phyloP scores from a whole-genome alignment of 257 asterid genomes.

The Voacanga thouarsii region DNA sequence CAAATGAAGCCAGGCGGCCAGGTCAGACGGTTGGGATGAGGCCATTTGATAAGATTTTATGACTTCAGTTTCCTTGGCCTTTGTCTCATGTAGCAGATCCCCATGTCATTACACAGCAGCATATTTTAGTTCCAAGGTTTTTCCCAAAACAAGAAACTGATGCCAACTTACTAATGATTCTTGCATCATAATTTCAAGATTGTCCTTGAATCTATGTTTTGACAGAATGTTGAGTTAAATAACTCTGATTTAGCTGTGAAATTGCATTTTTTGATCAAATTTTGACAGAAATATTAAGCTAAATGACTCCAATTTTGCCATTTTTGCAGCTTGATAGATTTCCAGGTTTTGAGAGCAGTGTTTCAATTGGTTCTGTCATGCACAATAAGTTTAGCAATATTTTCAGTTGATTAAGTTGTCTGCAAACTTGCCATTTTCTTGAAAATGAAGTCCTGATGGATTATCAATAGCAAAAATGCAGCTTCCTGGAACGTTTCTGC shows the following conservation, averaged over 20 bases:
- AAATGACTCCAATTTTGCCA: background rate
- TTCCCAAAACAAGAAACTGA: background rate
- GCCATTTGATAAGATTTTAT: conserved; percentile 28
- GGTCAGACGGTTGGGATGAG: conserved; percentile 26
- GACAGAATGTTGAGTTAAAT: background rate
- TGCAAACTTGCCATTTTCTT: background rate
- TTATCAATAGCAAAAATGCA: background rate
- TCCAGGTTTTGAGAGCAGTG: background rate
- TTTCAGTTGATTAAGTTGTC: background rate
- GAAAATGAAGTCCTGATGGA: background rate
- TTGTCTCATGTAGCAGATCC: background rate
- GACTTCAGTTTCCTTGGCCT: conserved; percentile 4
- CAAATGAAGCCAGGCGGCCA: conserved; percentile 47
- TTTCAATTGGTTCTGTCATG: background rate
- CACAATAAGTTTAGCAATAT: background rate
- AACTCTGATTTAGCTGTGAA: background rate
- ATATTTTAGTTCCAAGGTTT: background rate
- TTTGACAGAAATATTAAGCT: background rate
- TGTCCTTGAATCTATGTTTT: background rate
- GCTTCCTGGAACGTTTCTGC: background rate
- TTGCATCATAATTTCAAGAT: background rate
- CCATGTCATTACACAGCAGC: background rate
- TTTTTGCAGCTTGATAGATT: background rate
- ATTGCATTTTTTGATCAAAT: background rate
- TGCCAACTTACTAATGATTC: background rate